Conservation (phyloP, 257 asterid species). For the Voacanga thouarsii region DNA sequence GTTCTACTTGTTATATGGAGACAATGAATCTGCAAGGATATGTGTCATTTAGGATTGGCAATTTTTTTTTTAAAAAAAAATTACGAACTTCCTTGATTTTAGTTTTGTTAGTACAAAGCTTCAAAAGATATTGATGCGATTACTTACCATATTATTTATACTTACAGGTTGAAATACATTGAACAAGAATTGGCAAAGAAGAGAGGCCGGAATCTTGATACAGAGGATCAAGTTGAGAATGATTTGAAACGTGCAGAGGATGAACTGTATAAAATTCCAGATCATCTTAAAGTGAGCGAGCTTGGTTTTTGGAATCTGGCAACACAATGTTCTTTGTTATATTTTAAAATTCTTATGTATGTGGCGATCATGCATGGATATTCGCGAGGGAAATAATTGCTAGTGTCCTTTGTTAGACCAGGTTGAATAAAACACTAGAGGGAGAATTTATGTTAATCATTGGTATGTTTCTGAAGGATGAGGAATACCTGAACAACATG, state of each 20-base stretch:
- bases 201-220: conserved; percentile 66
- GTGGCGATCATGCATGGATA: not conserved
- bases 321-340: not conserved
- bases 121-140: too few species aligned
- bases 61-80: not conserved
- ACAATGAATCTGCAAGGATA: not conserved
- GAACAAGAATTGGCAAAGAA: conserved; percentile 94
- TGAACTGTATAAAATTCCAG: conserved; percentile 84
- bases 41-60: not conserved
- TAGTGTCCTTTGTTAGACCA: not conserved
- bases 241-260: conserved; percentile 83
- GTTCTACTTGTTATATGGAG: not conserved
- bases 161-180: conserved; percentile 73
- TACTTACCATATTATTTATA: conserved; percentile 7
- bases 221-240: conserved; percentile 53
- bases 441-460: too few species aligned
- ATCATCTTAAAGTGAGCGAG: conserved; percentile 75
- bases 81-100: not conserved
- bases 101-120: not conserved
- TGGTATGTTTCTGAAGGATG: too few species aligned
- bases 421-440: not conserved
- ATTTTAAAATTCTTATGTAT: not conserved
- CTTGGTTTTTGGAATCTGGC: not conserved
- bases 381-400: not conserved
- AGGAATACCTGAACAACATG: too few species aligned